A percentile compares a stretch with the other conserved stretches of the same genome.
phyloP scores from a whole-genome alignment of 83 land plant genomes.

The Picea abies region DNA sequence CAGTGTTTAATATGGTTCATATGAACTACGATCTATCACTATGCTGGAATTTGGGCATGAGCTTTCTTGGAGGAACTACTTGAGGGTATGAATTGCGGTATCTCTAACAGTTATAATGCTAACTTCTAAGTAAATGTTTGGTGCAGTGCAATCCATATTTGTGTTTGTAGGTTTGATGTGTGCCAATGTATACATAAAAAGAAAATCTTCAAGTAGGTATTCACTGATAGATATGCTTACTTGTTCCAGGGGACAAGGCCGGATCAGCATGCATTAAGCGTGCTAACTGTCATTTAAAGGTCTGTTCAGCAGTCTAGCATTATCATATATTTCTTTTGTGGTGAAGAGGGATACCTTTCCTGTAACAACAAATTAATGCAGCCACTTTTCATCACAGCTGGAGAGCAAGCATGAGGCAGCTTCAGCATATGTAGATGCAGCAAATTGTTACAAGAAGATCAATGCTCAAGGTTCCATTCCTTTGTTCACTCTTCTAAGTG shows the following conservation, averaged over 20 bases:
- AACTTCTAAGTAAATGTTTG: not conserved
- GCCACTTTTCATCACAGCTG: conserved; percentile 35
- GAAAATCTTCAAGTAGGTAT: not conserved
- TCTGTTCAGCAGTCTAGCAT: conserved; percentile 16
- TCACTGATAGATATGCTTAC: not conserved
- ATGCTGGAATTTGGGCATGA: not conserved
- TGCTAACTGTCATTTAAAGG: conserved; percentile 80
- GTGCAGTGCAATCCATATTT: not conserved
- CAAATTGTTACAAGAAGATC: conserved; percentile 84
- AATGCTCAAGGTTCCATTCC: conserved; percentile 44
- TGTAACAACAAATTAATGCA: not conserved
- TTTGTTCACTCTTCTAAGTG: not conserved
- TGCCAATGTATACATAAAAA: not conserved
- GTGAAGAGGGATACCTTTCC: not conserved
- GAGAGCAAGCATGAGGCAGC: conserved; percentile 99
- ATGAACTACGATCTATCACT: not conserved
- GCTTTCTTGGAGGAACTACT: not conserved
- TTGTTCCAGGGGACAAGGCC: conserved; percentile 79
- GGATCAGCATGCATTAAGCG: conserved; percentile 70
- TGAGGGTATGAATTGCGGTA: not conserved
- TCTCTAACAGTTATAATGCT: not conserved
- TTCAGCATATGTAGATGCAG: conserved; percentile 86
- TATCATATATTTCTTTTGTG: not conserved
- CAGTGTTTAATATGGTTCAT: no score
- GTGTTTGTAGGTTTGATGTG: not conserved